Evolutionary conservation across 345 rosid genomes (phyloP).

Genomic region (Lepidium africanum): DNA sequence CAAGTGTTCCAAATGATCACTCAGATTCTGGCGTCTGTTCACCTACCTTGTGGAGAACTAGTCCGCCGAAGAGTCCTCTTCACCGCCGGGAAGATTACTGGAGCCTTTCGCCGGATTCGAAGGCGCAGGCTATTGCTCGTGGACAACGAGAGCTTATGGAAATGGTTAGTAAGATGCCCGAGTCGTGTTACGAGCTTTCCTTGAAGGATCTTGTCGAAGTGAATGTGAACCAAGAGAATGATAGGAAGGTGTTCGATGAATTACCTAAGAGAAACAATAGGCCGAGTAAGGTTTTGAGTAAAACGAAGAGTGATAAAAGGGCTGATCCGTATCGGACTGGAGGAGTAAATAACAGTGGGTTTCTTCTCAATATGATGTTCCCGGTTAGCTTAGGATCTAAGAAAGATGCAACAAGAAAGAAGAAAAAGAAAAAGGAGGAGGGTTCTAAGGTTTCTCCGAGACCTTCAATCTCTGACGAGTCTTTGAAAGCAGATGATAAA

Average conservation of each 20-base stretch:
- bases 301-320: slow-evolving; percentile 21
- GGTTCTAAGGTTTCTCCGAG: slow-evolving; percentile 39
- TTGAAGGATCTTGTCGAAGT: slow-evolving; percentile 71
- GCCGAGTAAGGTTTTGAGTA: slow-evolving; percentile 8
- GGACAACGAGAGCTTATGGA: slow-evolving; percentile 94
- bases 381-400: slow-evolving; percentile 47
- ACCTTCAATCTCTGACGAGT: slow-evolving; percentile 37
- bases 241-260: slow-evolving; percentile 11
- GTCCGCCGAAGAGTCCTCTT: slow-evolving; percentile 44
- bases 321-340: slow-evolving; percentile 30
- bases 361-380: slow-evolving; percentile 64
- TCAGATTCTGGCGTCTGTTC: slow-evolving; percentile 47
- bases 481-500: slow-evolving; percentile 33
- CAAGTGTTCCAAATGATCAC: slow-evolving; percentile 27
- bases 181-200: slow-evolving; percentile 80
- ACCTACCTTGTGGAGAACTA: slow-evolving; percentile 64
- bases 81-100: slow-evolving; percentile 36
- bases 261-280: neutral
- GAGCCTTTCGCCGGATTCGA: slow-evolving; percentile 60
- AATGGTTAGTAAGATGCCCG: slow-evolving; percentile 83
- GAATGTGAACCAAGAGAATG: slow-evolving; percentile 26
- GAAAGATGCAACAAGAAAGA: slow-evolving; percentile 18
- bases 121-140: slow-evolving; percentile 65
- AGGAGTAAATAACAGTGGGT: slow-evolving; percentile 43
- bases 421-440: slow-evolving; percentile 19